Conservation (phyloP, 257 asterid species). For the Solanum chilense region DNA sequence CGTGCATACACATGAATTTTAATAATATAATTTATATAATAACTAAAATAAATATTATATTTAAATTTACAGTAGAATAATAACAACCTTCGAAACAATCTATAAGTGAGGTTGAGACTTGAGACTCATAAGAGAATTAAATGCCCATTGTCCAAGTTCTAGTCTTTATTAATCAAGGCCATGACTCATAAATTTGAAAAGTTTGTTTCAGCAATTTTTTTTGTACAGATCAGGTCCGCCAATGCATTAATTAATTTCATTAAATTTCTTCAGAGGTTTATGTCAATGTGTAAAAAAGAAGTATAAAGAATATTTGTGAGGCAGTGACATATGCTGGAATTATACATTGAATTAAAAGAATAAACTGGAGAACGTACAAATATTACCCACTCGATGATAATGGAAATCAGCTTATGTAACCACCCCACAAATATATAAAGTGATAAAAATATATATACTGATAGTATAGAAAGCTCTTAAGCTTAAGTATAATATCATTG, state of each 20-base stretch:
- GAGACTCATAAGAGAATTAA: background rate
- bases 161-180: background rate
- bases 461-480: background rate
- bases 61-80: too few relatives aligned
- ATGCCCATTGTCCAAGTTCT: background rate
- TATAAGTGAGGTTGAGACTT: background rate
- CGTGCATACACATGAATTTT: too few relatives aligned
- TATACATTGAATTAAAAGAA: background rate
- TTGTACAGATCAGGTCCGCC: too few relatives aligned
- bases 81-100: background rate
- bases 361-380: background rate
- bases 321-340: background rate
- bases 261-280: background rate
- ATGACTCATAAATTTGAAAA: too few relatives aligned
- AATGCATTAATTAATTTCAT: background rate
- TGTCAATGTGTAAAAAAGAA: background rate
- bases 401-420: background rate
- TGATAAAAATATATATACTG: background rate
- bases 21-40: too few relatives aligned
- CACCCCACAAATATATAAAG: background rate
- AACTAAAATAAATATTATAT: too few relatives aligned
- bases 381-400: background rate
- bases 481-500: background rate
- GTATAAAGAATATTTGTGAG: background rate
- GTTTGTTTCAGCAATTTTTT: too few relatives aligned